A percentile compares a stretch with the other conserved stretches of the same genome.
phyloP scores from a whole-genome alignment of 2,329 filamentous ascomycete species.

The Coleophoma crateriformis region DNA sequence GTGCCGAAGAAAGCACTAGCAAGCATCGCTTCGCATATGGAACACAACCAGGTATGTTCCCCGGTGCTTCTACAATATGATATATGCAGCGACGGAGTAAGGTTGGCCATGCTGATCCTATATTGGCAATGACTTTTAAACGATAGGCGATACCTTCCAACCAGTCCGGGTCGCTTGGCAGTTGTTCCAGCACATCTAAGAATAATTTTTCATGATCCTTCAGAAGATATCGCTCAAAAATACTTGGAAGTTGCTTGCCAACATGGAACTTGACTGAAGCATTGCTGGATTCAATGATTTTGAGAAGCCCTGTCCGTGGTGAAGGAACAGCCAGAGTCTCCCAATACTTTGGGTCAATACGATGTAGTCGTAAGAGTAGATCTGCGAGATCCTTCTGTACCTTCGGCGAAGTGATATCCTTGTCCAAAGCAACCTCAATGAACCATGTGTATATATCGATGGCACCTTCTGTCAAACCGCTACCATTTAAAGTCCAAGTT shows the following conservation, averaged over 20 bases:
- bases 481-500: slow-evolving; percentile 25
- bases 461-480: slow-evolving; percentile 58
- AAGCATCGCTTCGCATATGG: slow-evolving; percentile 72
- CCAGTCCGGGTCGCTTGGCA: slow-evolving; percentile 69
- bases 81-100: slow-evolving; percentile 84
- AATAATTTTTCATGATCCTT: slow-evolving; percentile 80
- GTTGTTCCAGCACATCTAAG: slow-evolving; percentile 70
- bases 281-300: slow-evolving; percentile 60
- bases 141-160: slow-evolving; percentile 82
- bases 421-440: slow-evolving; percentile 59
- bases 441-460: slow-evolving; percentile 78
- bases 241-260: slow-evolving; percentile 58
- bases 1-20: slow-evolving; percentile 53
- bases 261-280: slow-evolving; percentile 73
- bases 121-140: slow-evolving; percentile 65
- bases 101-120: slow-evolving; percentile 82
- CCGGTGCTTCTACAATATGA: slow-evolving; percentile 88
- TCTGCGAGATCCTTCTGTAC: slow-evolving; percentile 62
- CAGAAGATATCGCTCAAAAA: slow-evolving; percentile 81
- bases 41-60: slow-evolving; percentile 58
- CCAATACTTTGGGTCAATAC: slow-evolving; percentile 62
- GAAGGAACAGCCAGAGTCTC: slow-evolving; percentile 30
- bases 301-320: slow-evolving; percentile 67
- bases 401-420: slow-evolving; percentile 62
- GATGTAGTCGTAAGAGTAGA: slow-evolving; percentile 67